A percentile compares a stretch with the other conserved stretches of the same genome.
These are phyloP conservation scores for Blastocystis hominis DNA, from an alignment of 352 stramenopile genomes.

Conservation along the genomic window DNA sequence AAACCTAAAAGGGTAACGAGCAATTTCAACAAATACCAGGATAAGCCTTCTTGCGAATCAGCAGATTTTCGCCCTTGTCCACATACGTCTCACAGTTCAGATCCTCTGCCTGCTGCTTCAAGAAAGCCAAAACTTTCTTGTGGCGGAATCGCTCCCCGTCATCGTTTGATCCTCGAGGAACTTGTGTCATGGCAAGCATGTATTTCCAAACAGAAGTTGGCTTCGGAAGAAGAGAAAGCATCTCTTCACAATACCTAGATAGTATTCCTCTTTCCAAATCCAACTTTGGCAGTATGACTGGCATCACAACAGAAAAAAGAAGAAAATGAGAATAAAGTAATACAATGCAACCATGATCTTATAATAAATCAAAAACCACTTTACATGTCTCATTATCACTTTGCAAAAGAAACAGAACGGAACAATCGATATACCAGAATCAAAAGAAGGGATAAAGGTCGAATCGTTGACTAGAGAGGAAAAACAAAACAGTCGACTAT, in stretches of 20 bases:
- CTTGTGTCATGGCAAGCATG: constrained; percentile 30
- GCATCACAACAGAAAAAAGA: background rate
- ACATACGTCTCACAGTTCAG: constrained; percentile 5
- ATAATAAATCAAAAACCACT: too few species aligned
- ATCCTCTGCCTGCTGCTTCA: constrained; percentile 27
- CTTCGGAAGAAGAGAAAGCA: constrained; percentile 1
- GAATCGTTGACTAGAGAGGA: too few species aligned
- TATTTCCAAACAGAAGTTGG: constrained; percentile 26
- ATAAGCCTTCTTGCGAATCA: constrained; percentile 34
- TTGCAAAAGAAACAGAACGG: too few species aligned
- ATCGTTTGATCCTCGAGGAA: constrained; percentile 44
- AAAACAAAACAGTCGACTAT: too few species aligned
- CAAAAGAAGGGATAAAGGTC: too few species aligned
- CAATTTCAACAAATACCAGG: background rate
- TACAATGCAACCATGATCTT: background rate
- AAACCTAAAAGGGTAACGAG: background rate
- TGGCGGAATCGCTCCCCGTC: constrained; percentile 22
- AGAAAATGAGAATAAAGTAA: background rate
- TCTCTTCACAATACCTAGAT: constrained; percentile 23
- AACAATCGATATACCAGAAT: too few species aligned
- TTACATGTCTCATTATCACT: too few species aligned
- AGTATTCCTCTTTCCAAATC: background rate
- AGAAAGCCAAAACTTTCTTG: background rate
- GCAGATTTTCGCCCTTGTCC: constrained; percentile 19
- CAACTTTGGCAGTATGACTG: background rate